Base-by-base conservation (phyloP, 768 basidiomycete species). In the Mycena latifolia region DNA sequence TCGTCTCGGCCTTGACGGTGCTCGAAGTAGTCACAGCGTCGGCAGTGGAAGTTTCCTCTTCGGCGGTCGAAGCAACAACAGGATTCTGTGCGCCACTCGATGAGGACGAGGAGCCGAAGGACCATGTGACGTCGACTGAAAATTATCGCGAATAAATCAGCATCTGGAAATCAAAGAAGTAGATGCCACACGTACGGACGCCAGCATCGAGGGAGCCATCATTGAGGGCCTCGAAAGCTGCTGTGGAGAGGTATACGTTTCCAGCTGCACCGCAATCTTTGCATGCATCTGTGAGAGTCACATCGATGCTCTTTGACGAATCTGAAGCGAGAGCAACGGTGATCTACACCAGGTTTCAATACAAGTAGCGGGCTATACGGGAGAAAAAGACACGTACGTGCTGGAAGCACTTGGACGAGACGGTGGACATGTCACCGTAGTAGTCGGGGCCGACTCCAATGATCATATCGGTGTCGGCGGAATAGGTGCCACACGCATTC, bases 91-190 rank as follows among this genome's bases (percentile, higher is more conserved):
- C 1, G 31, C 17, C 35, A 20, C 58, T n/a, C n/a, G n/a, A 54
- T 59, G n/a, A n/a, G n/a, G n/a, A n/a, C n/a, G n/a, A n/a, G n/a
- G n/a, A 59, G 37, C 28, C 67, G 33, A 71, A 69, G 33, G 63
- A 59, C 70, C 70, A 71, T 48, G 55, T 60, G 46, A 71, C 67
- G 63, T 60, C 61, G 28, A 71, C 70, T 71, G n/a, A n/a, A 48
- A 53, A 57, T 27, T 5, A 20, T 39, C 15, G 37, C 29, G n/a
- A 5, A 20, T 18, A 6, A 39, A 31, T 59, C 25, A 65, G 51
- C 18, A 63, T 37, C 20, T 31, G 33, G 8, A 41, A 25, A 56
- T 53, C 27, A 48, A 37, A 52, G 29, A 17, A 8, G 11, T 18
- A 17, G 52, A 35, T 52, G 25, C n/a, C 25, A 15, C 2, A 65